Conservation (phyloP, 352 stramenopile genomes). For the Phytopythium vexans region DNA sequence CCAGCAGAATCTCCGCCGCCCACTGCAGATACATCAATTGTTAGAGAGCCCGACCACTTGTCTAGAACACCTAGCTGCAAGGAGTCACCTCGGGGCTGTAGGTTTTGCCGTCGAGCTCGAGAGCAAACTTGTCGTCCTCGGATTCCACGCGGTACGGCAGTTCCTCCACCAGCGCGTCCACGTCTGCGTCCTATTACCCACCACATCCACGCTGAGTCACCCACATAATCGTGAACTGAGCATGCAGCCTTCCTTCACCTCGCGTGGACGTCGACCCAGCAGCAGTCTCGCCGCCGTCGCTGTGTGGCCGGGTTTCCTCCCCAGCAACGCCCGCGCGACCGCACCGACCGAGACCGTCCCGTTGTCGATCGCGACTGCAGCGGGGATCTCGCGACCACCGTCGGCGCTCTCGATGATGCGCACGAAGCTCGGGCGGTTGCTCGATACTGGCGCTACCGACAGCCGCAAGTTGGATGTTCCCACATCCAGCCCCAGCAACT, state of each 20-base stretch:
- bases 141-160: constrained; percentile 38
- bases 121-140: constrained; percentile 16
- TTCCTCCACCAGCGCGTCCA: constrained; percentile 28
- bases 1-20: constrained; percentile 55
- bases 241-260: background rate
- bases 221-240: background rate
- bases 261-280: constrained; percentile 20
- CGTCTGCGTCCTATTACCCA: constrained; percentile 10
- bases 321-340: constrained; percentile 42
- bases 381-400: constrained; percentile 44
- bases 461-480: constrained; percentile 38
- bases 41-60: too few relatives aligned
- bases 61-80: too few relatives aligned
- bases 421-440: constrained; percentile 7
- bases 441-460: constrained; percentile 2
- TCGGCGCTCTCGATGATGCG: constrained; percentile 61
- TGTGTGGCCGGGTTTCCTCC: constrained; percentile 55
- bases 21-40: constrained; percentile 24
- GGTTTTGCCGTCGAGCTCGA: constrained; percentile 47
- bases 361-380: constrained; percentile 61
- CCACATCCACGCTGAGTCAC: background rate
- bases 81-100: constrained; percentile 55
- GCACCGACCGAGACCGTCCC: constrained; percentile 45
- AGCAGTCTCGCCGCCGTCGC: constrained; percentile 50
- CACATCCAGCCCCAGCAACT: constrained; percentile 57